Evolutionary conservation across 495 filamentous ascomycete genomes (phyloP), one percentile per base, ranked within the genome.

Genomic region (Hypomontagnella monticulosa): DNA sequence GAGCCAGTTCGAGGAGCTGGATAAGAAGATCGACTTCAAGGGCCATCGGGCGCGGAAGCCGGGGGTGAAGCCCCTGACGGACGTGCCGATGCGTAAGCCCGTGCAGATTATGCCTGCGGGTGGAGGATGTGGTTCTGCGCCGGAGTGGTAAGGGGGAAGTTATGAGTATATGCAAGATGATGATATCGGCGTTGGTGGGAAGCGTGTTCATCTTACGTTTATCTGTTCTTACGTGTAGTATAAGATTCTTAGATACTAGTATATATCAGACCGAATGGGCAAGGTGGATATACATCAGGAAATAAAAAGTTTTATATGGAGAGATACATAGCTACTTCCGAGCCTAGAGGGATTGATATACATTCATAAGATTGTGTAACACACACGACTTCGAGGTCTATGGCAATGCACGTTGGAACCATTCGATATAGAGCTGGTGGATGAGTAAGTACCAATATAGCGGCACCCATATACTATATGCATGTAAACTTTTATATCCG

Each of bases 141-240:
- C 91, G 69, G 91, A 93, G 61, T 94, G 91, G 91, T 93, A 78
- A 71, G 14, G 47, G 53, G n/a, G 20, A 38, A 12, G 36, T 12
- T 10, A 38, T 38, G 3, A 38, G 3, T 38, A 38, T 14, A 3
- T 38, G n/a, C n/a, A 38, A 9, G 36, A 38, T 11, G 36, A 38
- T 14, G 36, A 10, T 3, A 3, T 38, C n/a, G 36, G 36, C 11
- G 2, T 38, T 14, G 38, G n/a, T n/a, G n/a, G n/a, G n/a, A n/a
- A 9, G 33, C 20, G 12, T 52, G 34, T 36, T 15, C 6, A 14
- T 7, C 6, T 18, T 40, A 16, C 7, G 33, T 48, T 37, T 38
- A n/a, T n/a, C 10, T 30, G 27, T 46, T 14, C 36, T 40, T 40
- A n/a, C n/a, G n/a, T n/a, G 36, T 15, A 40, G 36, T 15, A 40